Conservation (phyloP, 1,139 yeast species). For the Saccharomyces pastorianus region DNA sequence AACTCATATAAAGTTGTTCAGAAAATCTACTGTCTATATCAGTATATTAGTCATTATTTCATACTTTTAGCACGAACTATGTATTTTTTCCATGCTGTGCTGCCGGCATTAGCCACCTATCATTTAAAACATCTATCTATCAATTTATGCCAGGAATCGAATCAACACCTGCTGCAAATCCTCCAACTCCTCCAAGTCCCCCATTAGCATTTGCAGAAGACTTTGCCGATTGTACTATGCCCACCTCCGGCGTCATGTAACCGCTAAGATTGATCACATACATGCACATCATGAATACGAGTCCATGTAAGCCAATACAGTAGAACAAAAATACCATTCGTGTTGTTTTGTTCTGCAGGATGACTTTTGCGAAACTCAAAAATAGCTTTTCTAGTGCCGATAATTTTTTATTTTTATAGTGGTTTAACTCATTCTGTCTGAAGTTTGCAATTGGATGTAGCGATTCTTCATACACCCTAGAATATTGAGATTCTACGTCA, state of each 20-base stretch:
- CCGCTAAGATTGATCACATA: constrained; percentile 47
- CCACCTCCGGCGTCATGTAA: constrained; percentile 41
- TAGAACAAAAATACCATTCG: constrained; percentile 67
- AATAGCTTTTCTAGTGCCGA: constrained; percentile 77
- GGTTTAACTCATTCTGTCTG: constrained; percentile 66
- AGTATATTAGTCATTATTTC: background rate
- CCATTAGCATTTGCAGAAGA: background rate
- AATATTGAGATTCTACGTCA: constrained; percentile 53
- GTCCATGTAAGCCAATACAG: constrained; percentile 70
- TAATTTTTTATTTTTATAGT: constrained; percentile 56
- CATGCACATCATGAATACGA: constrained; percentile 60
- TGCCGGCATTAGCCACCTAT: background rate
- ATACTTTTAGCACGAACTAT: background rate
- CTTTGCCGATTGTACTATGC: constrained; percentile 24
- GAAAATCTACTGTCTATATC: background rate
- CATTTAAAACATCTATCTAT: background rate
- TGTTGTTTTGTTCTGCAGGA: constrained; percentile 67
- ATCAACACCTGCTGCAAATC: background rate
- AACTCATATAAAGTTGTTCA: background rate
- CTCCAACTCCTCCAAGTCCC: background rate
- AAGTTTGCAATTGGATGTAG: constrained; percentile 81
- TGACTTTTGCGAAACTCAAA: constrained; percentile 61
- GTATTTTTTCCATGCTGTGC: background rate
- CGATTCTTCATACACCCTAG: constrained; percentile 63
- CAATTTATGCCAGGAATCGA: background rate